Percentiles rank a stretch among this genome's conserved stretches.
phyloP scores from a whole-genome alignment of 345 rosid genomes.

The Pistacia integerrima region DNA sequence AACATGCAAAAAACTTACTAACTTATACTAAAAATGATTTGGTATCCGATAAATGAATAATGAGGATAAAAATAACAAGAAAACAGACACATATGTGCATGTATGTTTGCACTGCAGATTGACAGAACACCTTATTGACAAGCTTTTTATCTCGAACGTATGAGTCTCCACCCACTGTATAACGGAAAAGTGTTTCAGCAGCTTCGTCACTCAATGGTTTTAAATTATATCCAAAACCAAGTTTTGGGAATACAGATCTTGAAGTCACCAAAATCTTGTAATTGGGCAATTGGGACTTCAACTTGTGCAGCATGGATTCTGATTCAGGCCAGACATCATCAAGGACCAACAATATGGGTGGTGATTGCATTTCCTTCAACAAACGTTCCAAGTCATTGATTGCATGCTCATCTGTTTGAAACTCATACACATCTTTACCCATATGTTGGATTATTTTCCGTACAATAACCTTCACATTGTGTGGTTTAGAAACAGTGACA shows the following conservation, averaged over 20 bases:
- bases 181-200: slow-evolving; percentile 44
- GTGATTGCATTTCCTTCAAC: slow-evolving; percentile 19
- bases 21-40: not conserved
- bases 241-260: slow-evolving; percentile 43
- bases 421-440: not conserved
- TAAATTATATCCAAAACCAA: slow-evolving; percentile 30
- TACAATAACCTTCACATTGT: slow-evolving; percentile 38
- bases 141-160: slow-evolving; percentile 28
- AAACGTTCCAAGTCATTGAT: slow-evolving; percentile 20
- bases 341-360: slow-evolving; percentile 56
- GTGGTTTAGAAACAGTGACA: slow-evolving; percentile 40
- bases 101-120: not conserved
- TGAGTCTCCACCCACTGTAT: slow-evolving; percentile 20
- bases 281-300: slow-evolving; percentile 25
- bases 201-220: slow-evolving; percentile 36
- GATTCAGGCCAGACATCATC: slow-evolving; percentile 70
- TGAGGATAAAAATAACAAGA: not conserved
- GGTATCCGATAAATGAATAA: not conserved
- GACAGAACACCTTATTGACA: slow-evolving; percentile 32
- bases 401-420: slow-evolving; percentile 37
- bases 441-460: slow-evolving; percentile 34
- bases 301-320: slow-evolving; percentile 33
- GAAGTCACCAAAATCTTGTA: slow-evolving; percentile 71
- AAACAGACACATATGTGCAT: not conserved
- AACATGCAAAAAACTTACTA: not conserved